Conservation (phyloP, 441 rosid species). For the Macaranga tanarius region DNA sequence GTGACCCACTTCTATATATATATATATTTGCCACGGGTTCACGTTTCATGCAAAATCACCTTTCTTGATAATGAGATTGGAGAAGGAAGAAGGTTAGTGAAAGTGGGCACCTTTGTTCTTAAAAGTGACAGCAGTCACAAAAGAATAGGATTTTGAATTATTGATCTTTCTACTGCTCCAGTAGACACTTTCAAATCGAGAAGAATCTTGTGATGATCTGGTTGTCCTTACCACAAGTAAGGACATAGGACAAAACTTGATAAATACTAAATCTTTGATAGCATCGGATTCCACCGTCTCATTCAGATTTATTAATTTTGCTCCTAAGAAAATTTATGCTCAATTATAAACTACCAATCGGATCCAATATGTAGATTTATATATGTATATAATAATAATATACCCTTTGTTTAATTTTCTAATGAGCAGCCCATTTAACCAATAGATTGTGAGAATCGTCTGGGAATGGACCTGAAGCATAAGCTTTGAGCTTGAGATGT, state of each 20-base stretch:
- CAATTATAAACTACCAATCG: too few species aligned
- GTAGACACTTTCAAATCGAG: neutral
- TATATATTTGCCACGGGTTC: too few species aligned
- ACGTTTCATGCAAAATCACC: neutral
- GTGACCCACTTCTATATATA: too few species aligned
- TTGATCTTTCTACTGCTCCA: neutral
- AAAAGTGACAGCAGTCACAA: neutral
- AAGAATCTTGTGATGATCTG: neutral
- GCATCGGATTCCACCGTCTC: constrained; percentile 12
- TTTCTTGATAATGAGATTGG: neutral
- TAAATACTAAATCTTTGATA: neutral
- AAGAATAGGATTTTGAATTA: neutral
- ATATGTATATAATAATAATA: too few species aligned
- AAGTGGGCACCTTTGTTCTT: neutral
- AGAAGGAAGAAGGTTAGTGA: neutral
- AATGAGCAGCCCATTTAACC: too few species aligned
- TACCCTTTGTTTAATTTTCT: too few species aligned
- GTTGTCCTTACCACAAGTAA: neutral
- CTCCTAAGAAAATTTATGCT: too few species aligned
- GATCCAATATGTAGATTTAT: too few species aligned
- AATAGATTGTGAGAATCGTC: too few species aligned
- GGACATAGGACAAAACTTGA: neutral
- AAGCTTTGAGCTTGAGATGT: too few species aligned
- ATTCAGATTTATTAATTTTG: neutral
- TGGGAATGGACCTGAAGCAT: too few species aligned